Percentiles rank a stretch among this genome's conserved stretches.
Conservation (phyloP, 768 basidiomycete species). For the Mycena rebaudengoi region DNA sequence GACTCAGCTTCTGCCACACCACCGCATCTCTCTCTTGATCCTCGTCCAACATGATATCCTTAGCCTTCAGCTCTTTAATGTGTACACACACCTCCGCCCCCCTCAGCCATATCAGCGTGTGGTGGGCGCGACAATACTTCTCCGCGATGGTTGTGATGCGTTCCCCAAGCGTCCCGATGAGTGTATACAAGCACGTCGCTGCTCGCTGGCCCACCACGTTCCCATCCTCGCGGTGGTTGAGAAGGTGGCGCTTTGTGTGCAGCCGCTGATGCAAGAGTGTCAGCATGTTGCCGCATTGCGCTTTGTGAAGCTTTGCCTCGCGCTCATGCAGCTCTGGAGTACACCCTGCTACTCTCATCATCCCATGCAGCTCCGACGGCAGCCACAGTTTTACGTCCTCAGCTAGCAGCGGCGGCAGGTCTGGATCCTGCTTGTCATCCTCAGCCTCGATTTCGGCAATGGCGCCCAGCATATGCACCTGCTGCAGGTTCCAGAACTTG, state of each 20-base stretch:
- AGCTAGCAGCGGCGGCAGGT: background rate
- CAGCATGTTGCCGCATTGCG: slow-evolving; percentile 7
- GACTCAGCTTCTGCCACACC: background rate
- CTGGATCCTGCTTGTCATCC: slow-evolving; percentile 11
- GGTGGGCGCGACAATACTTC: background rate
- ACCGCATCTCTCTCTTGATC: background rate
- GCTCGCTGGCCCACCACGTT: slow-evolving; percentile 8
- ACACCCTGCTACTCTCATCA: background rate
- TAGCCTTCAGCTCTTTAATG: background rate
- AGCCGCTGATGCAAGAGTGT: background rate
- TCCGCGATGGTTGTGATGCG: background rate
- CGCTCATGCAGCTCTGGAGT: background rate
- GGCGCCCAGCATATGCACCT: slow-evolving; percentile 9
- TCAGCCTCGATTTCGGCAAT: background rate
- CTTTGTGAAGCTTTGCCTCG: slow-evolving; percentile 7
- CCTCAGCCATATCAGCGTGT: background rate
- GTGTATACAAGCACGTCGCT: background rate
- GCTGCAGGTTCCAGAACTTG: background rate
- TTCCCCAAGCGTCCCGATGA: slow-evolving; percentile 15
- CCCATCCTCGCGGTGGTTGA: background rate
- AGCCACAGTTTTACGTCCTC: slow-evolving; percentile 23
- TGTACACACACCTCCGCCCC: background rate
- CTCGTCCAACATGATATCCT: background rate
- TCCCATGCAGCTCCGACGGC: background rate
- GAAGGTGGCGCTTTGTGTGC: slow-evolving; percentile 14